Evolutionary conservation across 78 protist species (phyloP), one percentile per base, ranked within the genome.

Genomic region (Acrasis kona): DNA sequence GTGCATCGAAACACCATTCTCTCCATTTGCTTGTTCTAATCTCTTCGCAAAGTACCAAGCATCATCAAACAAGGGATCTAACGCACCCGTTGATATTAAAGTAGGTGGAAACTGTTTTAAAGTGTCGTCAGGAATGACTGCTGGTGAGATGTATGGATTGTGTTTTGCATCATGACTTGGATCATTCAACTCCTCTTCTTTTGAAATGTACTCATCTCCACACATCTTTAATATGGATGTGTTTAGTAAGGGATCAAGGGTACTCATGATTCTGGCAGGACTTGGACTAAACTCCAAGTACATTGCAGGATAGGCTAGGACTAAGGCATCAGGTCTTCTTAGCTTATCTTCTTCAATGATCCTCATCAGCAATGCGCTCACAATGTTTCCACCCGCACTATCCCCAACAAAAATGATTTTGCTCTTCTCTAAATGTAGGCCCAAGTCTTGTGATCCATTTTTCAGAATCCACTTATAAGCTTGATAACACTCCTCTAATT

Each of bases 401-500:
- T 50, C 61, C 19, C 61, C 61, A n/a, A 19, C 19, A 50, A 50
- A n/a, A 50, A 19, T 50, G 61, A 50, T 50, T 10, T 41, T 68
- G 38, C 74, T 5, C 31, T 58, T n/a, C n/a, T n/a, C n/a, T n/a
- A n/a, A n/a, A n/a, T n/a, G n/a, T n/a, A n/a, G n/a, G n/a, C n/a
- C n/a, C n/a, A n/a, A n/a, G n/a, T n/a, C n/a, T n/a, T n/a, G n/a
- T n/a, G n/a, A 29, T 5, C 67, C 76, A 39, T 65, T 31, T 6
- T 38, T 4, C n/a, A 79, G 36, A 12, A 70, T 68, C 88, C 88
- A 84, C 38, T 50, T 3, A 41, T 75, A 84, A 35, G 84, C 84
- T 10, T 66, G 31, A 65, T 36, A 74, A 42, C 84, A 41, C 72
- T 84, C 85, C 10, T 65, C 12, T 28, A 80, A 31, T 1, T 57